Conservation (phyloP, 139 green algal species). For the Penium margaritaceum region DNA sequence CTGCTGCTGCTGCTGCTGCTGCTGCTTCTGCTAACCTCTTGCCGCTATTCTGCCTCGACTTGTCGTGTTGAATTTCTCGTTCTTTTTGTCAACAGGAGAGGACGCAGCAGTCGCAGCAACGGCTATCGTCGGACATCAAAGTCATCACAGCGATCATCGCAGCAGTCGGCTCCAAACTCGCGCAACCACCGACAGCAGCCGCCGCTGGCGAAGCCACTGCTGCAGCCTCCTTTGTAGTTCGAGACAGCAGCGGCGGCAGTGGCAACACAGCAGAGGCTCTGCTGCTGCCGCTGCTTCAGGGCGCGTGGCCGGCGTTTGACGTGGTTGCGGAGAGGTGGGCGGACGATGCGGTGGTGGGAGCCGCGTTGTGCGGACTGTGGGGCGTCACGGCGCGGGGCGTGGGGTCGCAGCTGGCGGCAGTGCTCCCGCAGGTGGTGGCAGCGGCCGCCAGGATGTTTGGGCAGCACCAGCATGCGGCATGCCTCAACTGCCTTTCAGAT, state of each 20-base stretch:
- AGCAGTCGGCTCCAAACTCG: neutral
- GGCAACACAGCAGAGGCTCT: conserved; percentile 13
- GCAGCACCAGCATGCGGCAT: conserved; percentile 31
- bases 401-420: conserved; percentile 13
- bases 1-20: too few species aligned
- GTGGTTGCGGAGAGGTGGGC: conserved; percentile 18
- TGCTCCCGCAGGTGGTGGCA: conserved; percentile 27
- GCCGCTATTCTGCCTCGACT: neutral
- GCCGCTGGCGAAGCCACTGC: neutral
- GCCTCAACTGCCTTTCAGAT: conserved; percentile 28
- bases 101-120: neutral
- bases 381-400: conserved; percentile 15
- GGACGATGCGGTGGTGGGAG: conserved; percentile 18
- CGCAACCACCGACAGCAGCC: too few species aligned
- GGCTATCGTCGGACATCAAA: neutral
- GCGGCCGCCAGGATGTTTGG: conserved; percentile 26
- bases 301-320: conserved; percentile 20
- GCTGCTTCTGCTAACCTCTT: neutral
- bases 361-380: conserved; percentile 29
- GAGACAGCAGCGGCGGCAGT: too few species aligned
- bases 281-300: conserved; percentile 26
- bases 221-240: neutral
- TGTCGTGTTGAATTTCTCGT: too few species aligned
- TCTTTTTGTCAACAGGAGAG: neutral
- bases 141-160: conserved; percentile 6